These are phyloP conservation scores for Takakia lepidozioides DNA, from an alignment of 225 moss, liverwort and hornwort genomes.

Conservation along the genomic window DNA sequence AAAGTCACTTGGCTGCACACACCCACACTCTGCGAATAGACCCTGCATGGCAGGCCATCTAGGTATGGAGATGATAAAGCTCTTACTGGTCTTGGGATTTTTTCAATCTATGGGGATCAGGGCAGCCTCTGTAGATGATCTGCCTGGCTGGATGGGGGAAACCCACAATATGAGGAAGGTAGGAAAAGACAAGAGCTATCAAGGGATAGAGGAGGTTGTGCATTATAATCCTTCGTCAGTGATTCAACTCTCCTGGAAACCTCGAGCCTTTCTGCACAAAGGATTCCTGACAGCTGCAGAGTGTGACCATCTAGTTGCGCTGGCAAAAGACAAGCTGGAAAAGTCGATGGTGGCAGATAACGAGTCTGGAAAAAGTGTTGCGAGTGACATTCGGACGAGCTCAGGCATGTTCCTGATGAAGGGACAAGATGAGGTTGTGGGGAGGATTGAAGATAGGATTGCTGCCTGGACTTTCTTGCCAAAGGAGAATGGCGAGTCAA, in stretches of 20 bases:
- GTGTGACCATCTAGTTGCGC: conserved; percentile 37
- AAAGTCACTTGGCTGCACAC: too few relatives aligned
- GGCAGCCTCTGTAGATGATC: too few relatives aligned
- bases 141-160: too few relatives aligned
- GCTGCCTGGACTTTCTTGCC: conserved; percentile 52
- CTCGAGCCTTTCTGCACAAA: conserved; percentile 35
- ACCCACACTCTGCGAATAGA: too few relatives aligned
- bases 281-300: conserved; percentile 38
- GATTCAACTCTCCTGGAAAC: neutral
- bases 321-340: conserved; percentile 38
- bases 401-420: conserved; percentile 40
- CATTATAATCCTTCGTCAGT: too few relatives aligned
- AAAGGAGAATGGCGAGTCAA: conserved; percentile 46
- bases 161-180: too few relatives aligned
- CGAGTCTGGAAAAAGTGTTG: conserved; percentile 42
- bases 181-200: too few relatives aligned
- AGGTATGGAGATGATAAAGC: too few relatives aligned
- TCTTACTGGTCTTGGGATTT: too few relatives aligned
- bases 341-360: conserved; percentile 53
- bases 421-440: conserved; percentile 37
- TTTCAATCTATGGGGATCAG: too few relatives aligned
- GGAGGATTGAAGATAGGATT: conserved; percentile 42
- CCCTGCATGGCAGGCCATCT: too few relatives aligned
- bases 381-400: conserved; percentile 46
- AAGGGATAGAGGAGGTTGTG: too few relatives aligned